These are phyloP conservation scores for Neurospora terricola DNA, from an alignment of 495 filamentous ascomycete genomes.

Conservation along the genomic window DNA sequence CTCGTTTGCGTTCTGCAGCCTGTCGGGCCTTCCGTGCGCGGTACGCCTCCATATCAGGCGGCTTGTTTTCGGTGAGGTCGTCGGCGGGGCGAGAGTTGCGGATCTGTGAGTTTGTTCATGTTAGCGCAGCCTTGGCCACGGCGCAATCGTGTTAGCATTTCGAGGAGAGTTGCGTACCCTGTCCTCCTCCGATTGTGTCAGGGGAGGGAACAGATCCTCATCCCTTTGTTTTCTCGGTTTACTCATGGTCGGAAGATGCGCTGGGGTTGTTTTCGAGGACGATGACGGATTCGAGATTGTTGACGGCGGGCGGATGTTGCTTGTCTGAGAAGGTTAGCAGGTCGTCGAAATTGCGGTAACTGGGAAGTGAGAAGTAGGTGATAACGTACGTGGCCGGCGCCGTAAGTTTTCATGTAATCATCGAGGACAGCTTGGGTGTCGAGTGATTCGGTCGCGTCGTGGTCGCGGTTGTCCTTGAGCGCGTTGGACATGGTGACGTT, in stretches of 20 bases:
- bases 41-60: background rate
- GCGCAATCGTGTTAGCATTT: background rate
- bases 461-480: background rate
- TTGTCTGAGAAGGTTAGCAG: background rate
- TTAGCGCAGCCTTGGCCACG: background rate
- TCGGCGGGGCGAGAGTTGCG: background rate
- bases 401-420: slow-evolving; percentile 12
- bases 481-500: background rate
- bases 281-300: background rate
- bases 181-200: background rate
- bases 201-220: background rate
- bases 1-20: background rate
- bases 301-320: background rate
- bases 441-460: slow-evolving; percentile 16
- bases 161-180: background rate
- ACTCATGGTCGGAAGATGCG: background rate
- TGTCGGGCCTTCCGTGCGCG: background rate
- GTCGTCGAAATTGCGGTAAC: background rate
- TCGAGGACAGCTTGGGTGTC: slow-evolving; percentile 18
- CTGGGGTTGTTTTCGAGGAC: background rate
- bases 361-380: background rate
- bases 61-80: background rate
- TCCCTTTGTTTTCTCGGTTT: background rate
- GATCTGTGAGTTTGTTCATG: background rate
- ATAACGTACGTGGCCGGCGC: slow-evolving; percentile 16